Percentiles rank a stretch among this genome's conserved stretches.
phyloP scores from a whole-genome alignment of 192 early-diverging fungal genomes.

The Chytriomyces hyalinus region DNA sequence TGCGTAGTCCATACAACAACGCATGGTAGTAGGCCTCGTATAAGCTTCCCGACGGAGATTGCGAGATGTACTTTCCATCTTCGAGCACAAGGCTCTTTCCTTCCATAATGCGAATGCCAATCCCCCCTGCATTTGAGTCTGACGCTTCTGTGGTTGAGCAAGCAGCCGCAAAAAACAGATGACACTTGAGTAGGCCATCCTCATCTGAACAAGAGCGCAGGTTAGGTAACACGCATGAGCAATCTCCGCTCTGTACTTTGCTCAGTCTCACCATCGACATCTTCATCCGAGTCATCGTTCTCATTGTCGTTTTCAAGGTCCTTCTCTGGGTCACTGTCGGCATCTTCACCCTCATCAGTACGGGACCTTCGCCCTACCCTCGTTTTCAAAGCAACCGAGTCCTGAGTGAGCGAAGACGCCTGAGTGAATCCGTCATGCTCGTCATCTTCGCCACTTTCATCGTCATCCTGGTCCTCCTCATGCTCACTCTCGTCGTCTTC shows the following conservation, averaged over 20 bases:
- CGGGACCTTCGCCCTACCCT: background rate
- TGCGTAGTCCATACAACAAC: background rate
- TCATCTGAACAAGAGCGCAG: constrained; percentile 1
- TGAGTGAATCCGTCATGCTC: background rate
- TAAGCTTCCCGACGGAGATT: background rate
- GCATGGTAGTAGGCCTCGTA: constrained; percentile 11
- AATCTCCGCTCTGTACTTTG: background rate
- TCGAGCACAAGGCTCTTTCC: constrained; percentile 6
- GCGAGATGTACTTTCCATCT: background rate
- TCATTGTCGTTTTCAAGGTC: background rate
- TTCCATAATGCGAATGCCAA: constrained; percentile 9
- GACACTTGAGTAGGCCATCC: constrained; percentile 8
- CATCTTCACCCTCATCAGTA: background rate
- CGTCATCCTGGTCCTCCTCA: constrained; percentile 22
- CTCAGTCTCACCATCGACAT: background rate
- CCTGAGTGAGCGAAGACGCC: background rate
- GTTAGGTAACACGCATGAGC: background rate
- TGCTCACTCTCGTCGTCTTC: constrained; percentile 12
- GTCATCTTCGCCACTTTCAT: constrained; percentile 6
- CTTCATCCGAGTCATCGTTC: constrained; percentile 21
- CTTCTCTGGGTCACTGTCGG: background rate
- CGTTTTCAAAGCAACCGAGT: background rate
- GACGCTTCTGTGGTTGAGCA: background rate
- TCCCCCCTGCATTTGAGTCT: background rate
- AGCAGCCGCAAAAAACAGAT: constrained; percentile 20